Percentiles rank a stretch among this genome's conserved stretches.
phyloP scores from a whole-genome alignment of 2,329 filamentous ascomycete genomes.

The Epichloe aotearoae region DNA sequence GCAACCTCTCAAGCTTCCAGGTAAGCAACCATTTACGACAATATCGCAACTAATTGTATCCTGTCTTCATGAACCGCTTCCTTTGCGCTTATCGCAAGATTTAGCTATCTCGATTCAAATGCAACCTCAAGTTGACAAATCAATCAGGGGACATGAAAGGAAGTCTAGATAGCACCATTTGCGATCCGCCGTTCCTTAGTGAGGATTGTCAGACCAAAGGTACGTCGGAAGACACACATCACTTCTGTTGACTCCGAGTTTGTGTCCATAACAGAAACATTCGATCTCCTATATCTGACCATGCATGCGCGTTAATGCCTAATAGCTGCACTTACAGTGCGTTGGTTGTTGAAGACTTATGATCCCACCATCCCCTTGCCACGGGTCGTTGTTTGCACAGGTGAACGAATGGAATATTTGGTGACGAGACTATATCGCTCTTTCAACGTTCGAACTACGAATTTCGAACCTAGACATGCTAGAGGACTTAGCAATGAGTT shows the following conservation, averaged over 20 bases:
- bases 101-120: not conserved
- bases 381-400: constrained; percentile 56
- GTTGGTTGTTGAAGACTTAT: constrained; percentile 49
- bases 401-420: constrained; percentile 58
- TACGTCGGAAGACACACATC: constrained; percentile 18
- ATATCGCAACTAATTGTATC: not conserved
- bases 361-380: constrained; percentile 10
- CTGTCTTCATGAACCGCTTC: not conserved
- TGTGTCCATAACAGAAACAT: not conserved
- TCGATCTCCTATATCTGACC: not conserved
- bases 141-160: constrained; percentile 43
- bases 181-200: constrained; percentile 68
- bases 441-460: constrained; percentile 49
- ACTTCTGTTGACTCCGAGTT: not conserved
- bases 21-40: constrained; percentile 20
- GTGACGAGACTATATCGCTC: constrained; percentile 54
- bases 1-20: constrained; percentile 50
- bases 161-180: constrained; percentile 54
- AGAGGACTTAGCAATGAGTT: constrained; percentile 71
- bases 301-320: not conserved
- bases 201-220: constrained; percentile 71
- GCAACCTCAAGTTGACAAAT: not conserved
- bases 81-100: not conserved
- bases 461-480: constrained; percentile 55
- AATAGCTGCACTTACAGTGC: constrained; percentile 56